Evolutionary conservation across 2,329 filamentous ascomycete genomes (phyloP), one percentile per base, ranked within the genome.

Genomic region (Acrocalymma vagum): DNA sequence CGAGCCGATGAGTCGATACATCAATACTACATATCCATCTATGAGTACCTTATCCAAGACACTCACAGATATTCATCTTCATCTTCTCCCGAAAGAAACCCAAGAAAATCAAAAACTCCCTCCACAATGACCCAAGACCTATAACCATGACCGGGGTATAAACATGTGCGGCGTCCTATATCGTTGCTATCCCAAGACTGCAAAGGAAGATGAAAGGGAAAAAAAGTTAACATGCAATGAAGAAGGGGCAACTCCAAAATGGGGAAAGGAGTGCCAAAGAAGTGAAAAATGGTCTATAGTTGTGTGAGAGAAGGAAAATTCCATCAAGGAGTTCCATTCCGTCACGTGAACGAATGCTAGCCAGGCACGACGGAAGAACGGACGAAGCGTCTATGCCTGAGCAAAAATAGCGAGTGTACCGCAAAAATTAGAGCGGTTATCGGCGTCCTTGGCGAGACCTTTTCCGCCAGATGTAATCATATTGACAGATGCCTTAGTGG

Each of bases 351-450:
- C 31, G 18, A 29, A n/a, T n/a, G n/a, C n/a, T n/a, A n/a, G n/a
- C n/a, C n/a, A n/a, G n/a, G n/a, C n/a, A n/a, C n/a, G n/a, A n/a
- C n/a, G n/a, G n/a, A n/a, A n/a, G n/a, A n/a, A n/a, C n/a, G 14
- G n/a, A 11, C 10, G 13, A 48, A 8, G 26, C 16, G 17, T 26
- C 43, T 58, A 65, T 13, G 50, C 29, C 38, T 56, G 53, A 10
- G 65, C 62, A 25, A 70, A 70, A 47, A 69, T 65, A 1, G 70
- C 73, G 13, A 79, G 51, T 3, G 75, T 78, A 29, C 72, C 73
- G 51, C 75, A 75, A 60, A 77, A 79, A 56, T 75, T 73, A 53
- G 69, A 72, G 23, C 72, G 64, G 53, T 79, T 78, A 52, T 77
- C 73, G 18, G 56, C 57, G 35, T 73, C 76, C 41, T 65, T 60